Conservation (phyloP, 768 basidiomycete genomes). For the Leccinum boreale region DNA sequence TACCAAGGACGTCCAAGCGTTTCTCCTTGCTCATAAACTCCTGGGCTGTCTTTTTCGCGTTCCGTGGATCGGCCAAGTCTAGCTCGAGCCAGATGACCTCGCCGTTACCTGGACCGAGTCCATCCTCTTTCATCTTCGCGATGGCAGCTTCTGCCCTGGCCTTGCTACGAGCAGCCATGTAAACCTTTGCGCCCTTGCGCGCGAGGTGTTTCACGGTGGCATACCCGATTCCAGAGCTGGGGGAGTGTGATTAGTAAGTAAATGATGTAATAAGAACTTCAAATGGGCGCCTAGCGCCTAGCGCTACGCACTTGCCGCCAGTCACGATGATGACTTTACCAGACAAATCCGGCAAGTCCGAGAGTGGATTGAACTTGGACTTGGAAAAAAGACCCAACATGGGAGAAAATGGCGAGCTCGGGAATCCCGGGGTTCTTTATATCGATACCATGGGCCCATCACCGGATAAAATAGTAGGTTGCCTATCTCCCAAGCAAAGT, state of each 20-base stretch:
- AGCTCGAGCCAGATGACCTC: constrained; percentile 48
- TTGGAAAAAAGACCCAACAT: constrained; percentile 23
- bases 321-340: constrained; percentile 52
- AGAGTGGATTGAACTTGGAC: constrained; percentile 32
- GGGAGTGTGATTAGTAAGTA: neutral
- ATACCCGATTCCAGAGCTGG: constrained; percentile 49
- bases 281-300: too few relatives aligned
- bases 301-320: constrained; percentile 46
- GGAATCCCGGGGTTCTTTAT: constrained; percentile 34
- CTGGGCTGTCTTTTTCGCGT: constrained; percentile 46
- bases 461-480: too few relatives aligned
- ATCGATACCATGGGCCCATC: too few relatives aligned
- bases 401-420: neutral
- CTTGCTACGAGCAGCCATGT: constrained; percentile 52
- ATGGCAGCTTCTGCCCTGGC: constrained; percentile 46
- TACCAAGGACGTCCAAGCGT: constrained; percentile 54
- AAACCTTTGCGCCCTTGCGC: constrained; percentile 54
- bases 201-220: constrained; percentile 51
- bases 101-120: constrained; percentile 42
- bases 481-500: too few relatives aligned
- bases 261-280: neutral
- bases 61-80: constrained; percentile 47
- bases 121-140: constrained; percentile 41
- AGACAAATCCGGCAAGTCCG: constrained; percentile 35
- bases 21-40: constrained; percentile 48